phyloP scores from a whole-genome alignment of 331 rosid genomes.

The Ulmus americana region DNA sequence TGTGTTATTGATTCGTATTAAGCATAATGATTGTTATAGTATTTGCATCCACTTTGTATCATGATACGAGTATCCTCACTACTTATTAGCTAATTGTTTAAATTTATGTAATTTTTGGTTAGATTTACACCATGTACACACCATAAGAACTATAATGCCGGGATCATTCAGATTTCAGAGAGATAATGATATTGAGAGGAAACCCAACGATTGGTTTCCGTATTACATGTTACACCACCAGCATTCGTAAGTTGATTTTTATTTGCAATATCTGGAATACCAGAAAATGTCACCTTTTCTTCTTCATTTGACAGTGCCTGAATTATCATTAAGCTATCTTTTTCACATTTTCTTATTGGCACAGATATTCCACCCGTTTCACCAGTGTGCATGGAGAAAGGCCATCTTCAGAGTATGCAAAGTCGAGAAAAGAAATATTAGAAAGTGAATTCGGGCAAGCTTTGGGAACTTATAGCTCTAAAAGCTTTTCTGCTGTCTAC shows the following conservation, averaged over 20 bases:
- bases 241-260: slow-evolving; percentile 49
- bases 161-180: slow-evolving; percentile 38
- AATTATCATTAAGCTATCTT: slow-evolving; percentile 6
- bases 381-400: slow-evolving; percentile 86
- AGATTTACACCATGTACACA: slow-evolving; percentile 40
- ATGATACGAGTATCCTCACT: not conserved
- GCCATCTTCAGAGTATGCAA: slow-evolving; percentile 85
- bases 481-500: slow-evolving; percentile 51
- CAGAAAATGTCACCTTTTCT: slow-evolving; percentile 4
- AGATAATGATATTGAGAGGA: slow-evolving; percentile 27
- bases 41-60: not conserved
- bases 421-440: slow-evolving; percentile 71
- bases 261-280: not conserved
- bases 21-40: not conserved
- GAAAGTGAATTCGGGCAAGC: slow-evolving; percentile 74
- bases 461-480: slow-evolving; percentile 60
- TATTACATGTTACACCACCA: slow-evolving; percentile 44
- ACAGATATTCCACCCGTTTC: slow-evolving; percentile 73
- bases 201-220: slow-evolving; percentile 28
- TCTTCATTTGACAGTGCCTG: not conserved
- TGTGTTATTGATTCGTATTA: not conserved
- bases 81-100: slow-evolving; percentile 5
- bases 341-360: not conserved
- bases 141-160: slow-evolving; percentile 29
- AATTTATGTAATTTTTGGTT: slow-evolving; percentile 18